Evolutionary conservation across 345 rosid genomes (phyloP).

Genomic region (Sonneratia caseolaris): DNA sequence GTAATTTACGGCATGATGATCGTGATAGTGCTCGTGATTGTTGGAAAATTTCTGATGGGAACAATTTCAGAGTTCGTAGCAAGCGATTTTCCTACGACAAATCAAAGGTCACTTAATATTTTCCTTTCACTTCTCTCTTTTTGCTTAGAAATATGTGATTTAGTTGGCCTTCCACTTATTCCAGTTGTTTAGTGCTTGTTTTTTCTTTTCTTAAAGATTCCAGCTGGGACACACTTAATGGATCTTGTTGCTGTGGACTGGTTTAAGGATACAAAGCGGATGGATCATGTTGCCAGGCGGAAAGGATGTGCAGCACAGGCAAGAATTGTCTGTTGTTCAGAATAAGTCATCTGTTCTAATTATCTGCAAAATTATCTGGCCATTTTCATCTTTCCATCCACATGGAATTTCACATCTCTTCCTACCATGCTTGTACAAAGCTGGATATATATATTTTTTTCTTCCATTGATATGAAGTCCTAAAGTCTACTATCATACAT

Average conservation of each 20-base stretch:
- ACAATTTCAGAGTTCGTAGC: conserved; percentile 52
- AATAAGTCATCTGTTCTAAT: conserved; percentile 8
- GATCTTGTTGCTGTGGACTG: conserved; percentile 99
- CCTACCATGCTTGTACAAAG: too few relatives aligned
- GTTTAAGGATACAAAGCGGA: conserved; percentile 93
- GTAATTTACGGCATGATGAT: too few relatives aligned
- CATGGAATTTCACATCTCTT: conserved; percentile 6
- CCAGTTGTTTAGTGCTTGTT: neutral
- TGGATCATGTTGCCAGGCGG: conserved; percentile 91
- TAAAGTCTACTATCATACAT: too few relatives aligned
- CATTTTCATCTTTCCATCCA: too few relatives aligned
- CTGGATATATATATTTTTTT: neutral
- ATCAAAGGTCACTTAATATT: conserved; percentile 46
- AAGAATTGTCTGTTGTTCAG: conserved; percentile 15
- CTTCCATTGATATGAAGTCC: too few relatives aligned
- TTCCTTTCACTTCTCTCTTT: conserved; percentile 9
- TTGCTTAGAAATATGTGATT: neutral
- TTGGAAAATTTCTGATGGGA: too few relatives aligned
- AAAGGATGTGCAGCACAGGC: conserved; percentile 97
- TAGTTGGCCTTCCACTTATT: conserved; percentile 5
- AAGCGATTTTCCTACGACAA: conserved; percentile 78
- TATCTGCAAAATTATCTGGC: neutral
- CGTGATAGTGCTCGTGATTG: too few relatives aligned
- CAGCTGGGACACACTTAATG: conserved; percentile 93
- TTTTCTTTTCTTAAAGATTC: conserved; percentile 33